A percentile compares a stretch with the other conserved stretches of the same genome.
Conservation (phyloP, 345 rosid species). For the Hevea brasiliensis region DNA sequence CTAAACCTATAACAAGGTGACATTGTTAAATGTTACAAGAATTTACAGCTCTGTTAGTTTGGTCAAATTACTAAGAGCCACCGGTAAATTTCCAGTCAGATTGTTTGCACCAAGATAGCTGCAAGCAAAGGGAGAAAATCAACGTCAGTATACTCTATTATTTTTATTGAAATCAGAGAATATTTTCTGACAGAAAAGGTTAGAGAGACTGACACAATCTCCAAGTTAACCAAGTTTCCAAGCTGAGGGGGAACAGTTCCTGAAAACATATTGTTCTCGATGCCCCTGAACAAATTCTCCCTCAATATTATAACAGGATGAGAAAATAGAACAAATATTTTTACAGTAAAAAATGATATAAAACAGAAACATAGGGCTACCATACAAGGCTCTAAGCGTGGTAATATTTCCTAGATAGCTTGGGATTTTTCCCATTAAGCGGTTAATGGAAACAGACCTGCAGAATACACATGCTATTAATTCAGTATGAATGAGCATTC, state of each 20-base stretch:
- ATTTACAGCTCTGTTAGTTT: background rate
- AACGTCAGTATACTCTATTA: background rate
- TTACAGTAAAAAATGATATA: too few species aligned
- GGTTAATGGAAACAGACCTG: slow-evolving; percentile 11
- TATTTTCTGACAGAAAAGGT: background rate
- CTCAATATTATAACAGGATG: background rate
- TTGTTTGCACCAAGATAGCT: slow-evolving; percentile 25
- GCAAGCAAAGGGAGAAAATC: background rate
- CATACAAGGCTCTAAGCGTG: slow-evolving; percentile 44
- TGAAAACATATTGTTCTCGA: background rate
- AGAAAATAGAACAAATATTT: too few species aligned
- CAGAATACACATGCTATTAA: background rate
- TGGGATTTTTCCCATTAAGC: slow-evolving; percentile 9
- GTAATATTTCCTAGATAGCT: slow-evolving; percentile 6
- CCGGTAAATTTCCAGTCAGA: slow-evolving; percentile 21
- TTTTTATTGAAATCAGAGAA: background rate
- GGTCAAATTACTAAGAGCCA: slow-evolving; percentile 13
- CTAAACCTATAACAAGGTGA: too few species aligned
- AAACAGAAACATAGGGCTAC: background rate
- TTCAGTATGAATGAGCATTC: background rate
- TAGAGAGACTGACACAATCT: slow-evolving; percentile 40
- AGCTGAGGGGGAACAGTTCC: slow-evolving; percentile 40
- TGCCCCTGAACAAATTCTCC: background rate
- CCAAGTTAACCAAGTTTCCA: slow-evolving; percentile 44
- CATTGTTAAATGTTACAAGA: too few species aligned